Conservation (phyloP, 805 yeast genomes). For the Zygosaccharomyces pseudorouxii region DNA sequence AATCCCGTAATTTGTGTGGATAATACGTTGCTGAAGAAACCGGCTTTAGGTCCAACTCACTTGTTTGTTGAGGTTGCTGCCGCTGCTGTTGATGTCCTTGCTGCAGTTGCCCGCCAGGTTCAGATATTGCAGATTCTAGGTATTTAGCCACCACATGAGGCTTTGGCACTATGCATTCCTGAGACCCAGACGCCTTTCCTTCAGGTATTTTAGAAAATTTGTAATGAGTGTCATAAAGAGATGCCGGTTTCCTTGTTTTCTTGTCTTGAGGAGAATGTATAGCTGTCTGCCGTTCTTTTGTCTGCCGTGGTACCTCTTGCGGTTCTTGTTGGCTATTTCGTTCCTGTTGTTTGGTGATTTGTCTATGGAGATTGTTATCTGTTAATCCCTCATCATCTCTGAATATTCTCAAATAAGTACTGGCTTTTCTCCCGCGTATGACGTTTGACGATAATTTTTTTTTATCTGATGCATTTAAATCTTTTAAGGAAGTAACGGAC, state of each 20-base stretch:
- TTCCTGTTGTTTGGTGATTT: not conserved
- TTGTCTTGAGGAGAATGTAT: not conserved
- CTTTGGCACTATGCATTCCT: not conserved
- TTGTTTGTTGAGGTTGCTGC: not conserved
- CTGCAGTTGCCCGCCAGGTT: not conserved
- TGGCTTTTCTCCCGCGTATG: slow-evolving; percentile 35
- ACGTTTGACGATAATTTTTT: slow-evolving; percentile 19
- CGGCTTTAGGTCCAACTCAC: slow-evolving; percentile 43
- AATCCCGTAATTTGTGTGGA: slow-evolving; percentile 50
- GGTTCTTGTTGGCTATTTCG: not conserved
- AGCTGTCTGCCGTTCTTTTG: not conserved
- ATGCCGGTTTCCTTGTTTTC: slow-evolving; percentile 9
- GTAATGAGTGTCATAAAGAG: slow-evolving; percentile 14
- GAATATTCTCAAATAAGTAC: slow-evolving; percentile 33
- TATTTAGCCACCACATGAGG: not conserved
- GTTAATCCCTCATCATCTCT: slow-evolving; percentile 28
- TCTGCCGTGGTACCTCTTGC: not conserved
- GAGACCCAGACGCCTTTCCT: slow-evolving; percentile 13
- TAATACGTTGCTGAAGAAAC: slow-evolving; percentile 67
- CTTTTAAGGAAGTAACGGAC: slow-evolving; percentile 19
- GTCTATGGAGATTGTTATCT: slow-evolving; percentile 1
- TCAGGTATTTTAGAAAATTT: slow-evolving; percentile 11
- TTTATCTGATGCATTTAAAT: slow-evolving; percentile 25
- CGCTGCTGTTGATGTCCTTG: not conserved
- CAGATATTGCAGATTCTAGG: not conserved